Percentiles rank a stretch among this genome's conserved stretches.
These are phyloP conservation scores for Venturiaceae sp. DNA, from an alignment of 2,329 filamentous ascomycete species.

Conservation along the genomic window DNA sequence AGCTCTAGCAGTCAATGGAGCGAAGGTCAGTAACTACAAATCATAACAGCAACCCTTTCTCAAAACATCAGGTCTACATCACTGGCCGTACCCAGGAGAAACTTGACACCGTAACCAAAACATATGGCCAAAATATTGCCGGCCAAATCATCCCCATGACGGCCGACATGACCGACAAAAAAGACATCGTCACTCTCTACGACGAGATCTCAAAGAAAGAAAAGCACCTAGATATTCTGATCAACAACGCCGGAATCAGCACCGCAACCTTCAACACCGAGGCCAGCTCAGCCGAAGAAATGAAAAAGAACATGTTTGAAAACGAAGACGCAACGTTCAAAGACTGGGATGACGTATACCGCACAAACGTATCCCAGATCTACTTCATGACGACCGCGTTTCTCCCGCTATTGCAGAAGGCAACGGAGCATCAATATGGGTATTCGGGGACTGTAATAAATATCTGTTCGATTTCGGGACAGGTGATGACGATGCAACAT, in stretches of 20 bases:
- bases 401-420: constrained; percentile 34
- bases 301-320: constrained; percentile 35
- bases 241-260: constrained; percentile 39
- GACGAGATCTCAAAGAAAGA: constrained; percentile 33
- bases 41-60: too few relatives aligned
- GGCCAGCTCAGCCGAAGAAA: constrained; percentile 29
- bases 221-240: constrained; percentile 33
- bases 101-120: constrained; percentile 34
- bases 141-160: constrained; percentile 37
- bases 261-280: constrained; percentile 27
- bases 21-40: constrained; percentile 23
- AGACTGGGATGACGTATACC: constrained; percentile 35
- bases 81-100: constrained; percentile 37
- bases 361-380: constrained; percentile 37
- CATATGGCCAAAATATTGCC: constrained; percentile 31
- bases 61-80: constrained; percentile 37
- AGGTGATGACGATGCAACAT: constrained; percentile 35
- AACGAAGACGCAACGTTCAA: constrained; percentile 28
- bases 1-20: constrained; percentile 35
- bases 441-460: constrained; percentile 37
- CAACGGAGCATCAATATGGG: constrained; percentile 29
- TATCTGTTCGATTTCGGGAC: constrained; percentile 34
- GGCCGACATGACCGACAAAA: constrained; percentile 34
- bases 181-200: constrained; percentile 25
- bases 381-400: constrained; percentile 38